Evolutionary conservation across 1,139 yeast species (phyloP), one percentile per base, ranked within the genome.

Genomic region (Nakaseomyces bracarensis): DNA sequence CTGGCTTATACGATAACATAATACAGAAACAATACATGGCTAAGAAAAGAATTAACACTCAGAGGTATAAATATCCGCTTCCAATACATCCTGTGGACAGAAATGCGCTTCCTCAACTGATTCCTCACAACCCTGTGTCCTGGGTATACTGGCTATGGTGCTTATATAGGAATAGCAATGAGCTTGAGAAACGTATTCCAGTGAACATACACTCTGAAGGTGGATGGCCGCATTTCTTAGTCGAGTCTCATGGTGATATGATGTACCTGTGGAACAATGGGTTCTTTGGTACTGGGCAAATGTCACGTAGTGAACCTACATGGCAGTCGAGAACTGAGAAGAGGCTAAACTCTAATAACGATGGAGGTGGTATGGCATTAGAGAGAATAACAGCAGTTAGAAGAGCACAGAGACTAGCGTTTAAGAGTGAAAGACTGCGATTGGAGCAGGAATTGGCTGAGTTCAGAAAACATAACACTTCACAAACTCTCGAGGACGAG

Each of bases 221-320:
- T 10, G 45, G 42, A 13, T 49, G 40, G 30, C 38, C 36, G 11
- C 62, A 55, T 37, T 57, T 55, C 13, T 58, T 64, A 23, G 79
- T 79, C 1, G 52, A 53, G 2, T 70, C 72, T 43, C 64, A 58
- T 1, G 51, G 55, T 0, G 77, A 72, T 33, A 81, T 80, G 75
- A 54, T 58, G n/a, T 61, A 62, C 23, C 66, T 91, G 7, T 91
- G 98, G 97, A 65, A 71, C 23, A 74, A 74, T 55, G 99, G 99
- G 0, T 91, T 87, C 58, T 93, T 86, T 57, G 99, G 99, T 8
- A 91, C 91, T 54, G 99, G 98, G 2, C 72, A 76, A 3, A 66
- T 87, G 40, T 83, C 95, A 27, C 69, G 99, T 50, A 82, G 95
- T 45, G 96, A 91, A 54, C 96, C 98, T 0, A 78, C 95, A 0